These are phyloP conservation scores for Aspergillus piperis DNA, from an alignment of 2,329 filamentous ascomycete species.

Conservation along the genomic window DNA sequence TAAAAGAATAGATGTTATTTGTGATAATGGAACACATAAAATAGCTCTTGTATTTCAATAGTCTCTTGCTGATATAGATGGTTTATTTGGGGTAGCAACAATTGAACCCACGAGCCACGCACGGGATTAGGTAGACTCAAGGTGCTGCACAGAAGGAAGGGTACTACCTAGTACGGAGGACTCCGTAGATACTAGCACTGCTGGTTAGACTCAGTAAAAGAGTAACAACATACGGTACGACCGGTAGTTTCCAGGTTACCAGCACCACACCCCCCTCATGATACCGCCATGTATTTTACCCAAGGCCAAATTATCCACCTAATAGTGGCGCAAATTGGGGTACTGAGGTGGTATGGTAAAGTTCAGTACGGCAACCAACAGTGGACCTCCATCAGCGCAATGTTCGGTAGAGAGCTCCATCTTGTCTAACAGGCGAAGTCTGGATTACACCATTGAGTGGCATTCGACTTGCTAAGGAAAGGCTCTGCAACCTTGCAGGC, in stretches of 20 bases:
- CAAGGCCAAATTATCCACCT: constrained; percentile 18
- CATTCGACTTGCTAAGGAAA: neutral
- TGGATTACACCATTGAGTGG: constrained; percentile 3
- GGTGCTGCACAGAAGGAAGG: neutral
- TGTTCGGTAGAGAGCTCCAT: neutral
- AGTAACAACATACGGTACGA: constrained; percentile 1
- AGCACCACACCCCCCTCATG: constrained; percentile 8
- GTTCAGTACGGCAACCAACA: constrained; percentile 12
- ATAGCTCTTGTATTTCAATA: neutral
- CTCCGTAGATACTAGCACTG: neutral
- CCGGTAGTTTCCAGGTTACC: neutral
- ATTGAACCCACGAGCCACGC: neutral
- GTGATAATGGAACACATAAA: neutral
- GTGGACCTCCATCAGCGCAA: constrained; percentile 11
- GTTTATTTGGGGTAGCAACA: neutral
- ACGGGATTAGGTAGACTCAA: neutral
- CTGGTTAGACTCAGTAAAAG: constrained; percentile 1
- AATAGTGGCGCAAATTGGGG: constrained; percentile 15
- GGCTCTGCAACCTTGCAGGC: constrained; percentile 5
- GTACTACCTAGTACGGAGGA: neutral
- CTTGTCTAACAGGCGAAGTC: neutral
- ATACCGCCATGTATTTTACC: constrained; percentile 16
- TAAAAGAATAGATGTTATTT: too few species aligned
- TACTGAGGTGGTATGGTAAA: constrained; percentile 17
- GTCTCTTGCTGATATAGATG: neutral